Evolutionary conservation across 352 stramenopile species (phyloP).

Genomic region (Globisporangium ultimum): DNA sequence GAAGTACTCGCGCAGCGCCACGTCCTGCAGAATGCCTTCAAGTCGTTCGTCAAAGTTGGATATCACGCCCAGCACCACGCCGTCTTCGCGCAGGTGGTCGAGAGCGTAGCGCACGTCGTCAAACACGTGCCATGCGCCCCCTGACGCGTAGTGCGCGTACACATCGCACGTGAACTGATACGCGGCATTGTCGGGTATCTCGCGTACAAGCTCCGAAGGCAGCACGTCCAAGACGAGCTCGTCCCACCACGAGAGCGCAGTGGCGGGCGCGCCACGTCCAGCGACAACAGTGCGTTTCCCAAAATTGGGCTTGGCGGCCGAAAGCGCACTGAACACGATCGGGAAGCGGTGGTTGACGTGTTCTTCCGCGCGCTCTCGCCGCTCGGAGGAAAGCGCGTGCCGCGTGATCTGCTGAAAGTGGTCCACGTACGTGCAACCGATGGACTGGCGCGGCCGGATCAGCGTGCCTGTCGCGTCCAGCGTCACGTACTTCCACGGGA

Average conservation of each 20-base stretch:
- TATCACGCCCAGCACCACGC: constrained; percentile 52
- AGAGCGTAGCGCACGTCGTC: constrained; percentile 43
- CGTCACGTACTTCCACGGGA: constrained; percentile 39
- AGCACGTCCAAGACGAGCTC: constrained; percentile 49
- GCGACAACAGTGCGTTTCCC: constrained; percentile 10
- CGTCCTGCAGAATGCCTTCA: constrained; percentile 29
- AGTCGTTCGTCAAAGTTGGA: constrained; percentile 83
- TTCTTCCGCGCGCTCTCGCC: constrained; percentile 11
- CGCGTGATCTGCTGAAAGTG: constrained; percentile 34
- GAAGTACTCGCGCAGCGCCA: constrained; percentile 48
- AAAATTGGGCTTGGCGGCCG: constrained; percentile 45
- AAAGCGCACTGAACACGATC: constrained; percentile 30
- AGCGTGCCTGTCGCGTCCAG: constrained; percentile 78
- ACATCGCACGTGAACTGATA: constrained; percentile 36
- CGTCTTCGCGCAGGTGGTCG: constrained; percentile 18
- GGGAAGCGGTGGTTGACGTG: constrained; percentile 36
- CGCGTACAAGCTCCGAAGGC: constrained; percentile 18
- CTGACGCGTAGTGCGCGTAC: constrained; percentile 49
- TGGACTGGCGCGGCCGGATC: constrained; percentile 37
- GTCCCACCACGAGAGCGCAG: constrained; percentile 52
- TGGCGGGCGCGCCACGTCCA: neutral
- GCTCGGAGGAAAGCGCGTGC: constrained; percentile 22
- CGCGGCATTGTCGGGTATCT: constrained; percentile 13
- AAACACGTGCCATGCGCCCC: constrained; percentile 61
- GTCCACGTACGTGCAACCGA: constrained; percentile 46